Evolutionary conservation across 1,139 yeast genomes (phyloP).

Genomic region (Ogataea hybrid): DNA sequence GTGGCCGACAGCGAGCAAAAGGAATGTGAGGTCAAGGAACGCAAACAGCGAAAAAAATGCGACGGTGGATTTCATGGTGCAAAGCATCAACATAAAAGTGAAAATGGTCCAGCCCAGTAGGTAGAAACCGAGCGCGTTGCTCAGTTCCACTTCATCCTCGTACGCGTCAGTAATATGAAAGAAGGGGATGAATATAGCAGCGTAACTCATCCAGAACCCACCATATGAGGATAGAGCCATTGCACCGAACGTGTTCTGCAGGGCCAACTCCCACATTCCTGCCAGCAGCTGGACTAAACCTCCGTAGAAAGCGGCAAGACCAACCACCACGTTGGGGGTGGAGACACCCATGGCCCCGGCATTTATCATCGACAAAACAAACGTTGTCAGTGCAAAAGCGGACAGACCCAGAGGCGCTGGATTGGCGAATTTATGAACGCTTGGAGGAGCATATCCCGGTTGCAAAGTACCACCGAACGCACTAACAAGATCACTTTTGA

Average conservation of each 20-base stretch:
- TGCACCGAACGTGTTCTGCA: slow-evolving; percentile 90
- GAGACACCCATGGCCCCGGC: slow-evolving; percentile 59
- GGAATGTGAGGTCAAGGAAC: slow-evolving; percentile 62
- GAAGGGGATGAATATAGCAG: slow-evolving; percentile 67
- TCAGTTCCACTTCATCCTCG: slow-evolving; percentile 38
- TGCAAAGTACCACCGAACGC: slow-evolving; percentile 79
- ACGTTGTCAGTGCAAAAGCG: slow-evolving; percentile 83
- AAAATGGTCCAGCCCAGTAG: slow-evolving; percentile 79
- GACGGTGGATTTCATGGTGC: slow-evolving; percentile 77
- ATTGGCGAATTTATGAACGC: slow-evolving; percentile 74
- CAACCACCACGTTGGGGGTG: slow-evolving; percentile 57
- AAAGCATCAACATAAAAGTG: slow-evolving; percentile 61
- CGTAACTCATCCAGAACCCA: slow-evolving; percentile 83
- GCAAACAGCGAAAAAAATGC: slow-evolving; percentile 71
- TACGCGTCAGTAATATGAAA: slow-evolving; percentile 65
- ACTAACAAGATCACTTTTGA: slow-evolving; percentile 53
- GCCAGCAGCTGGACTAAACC: slow-evolving; percentile 76
- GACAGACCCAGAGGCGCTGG: slow-evolving; percentile 87
- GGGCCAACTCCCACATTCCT: slow-evolving; percentile 72
- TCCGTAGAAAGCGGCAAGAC: slow-evolving; percentile 81
- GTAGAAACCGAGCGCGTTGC: slow-evolving; percentile 69
- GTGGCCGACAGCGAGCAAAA: slow-evolving; percentile 63
- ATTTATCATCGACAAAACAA: slow-evolving; percentile 69
- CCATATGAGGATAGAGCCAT: slow-evolving; percentile 80
- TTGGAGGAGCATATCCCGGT: slow-evolving; percentile 61